Percentiles rank a stretch among this genome's conserved stretches.
phyloP scores from a whole-genome alignment of 352 stramenopile species.

The Globisporangium orthogonon region DNA sequence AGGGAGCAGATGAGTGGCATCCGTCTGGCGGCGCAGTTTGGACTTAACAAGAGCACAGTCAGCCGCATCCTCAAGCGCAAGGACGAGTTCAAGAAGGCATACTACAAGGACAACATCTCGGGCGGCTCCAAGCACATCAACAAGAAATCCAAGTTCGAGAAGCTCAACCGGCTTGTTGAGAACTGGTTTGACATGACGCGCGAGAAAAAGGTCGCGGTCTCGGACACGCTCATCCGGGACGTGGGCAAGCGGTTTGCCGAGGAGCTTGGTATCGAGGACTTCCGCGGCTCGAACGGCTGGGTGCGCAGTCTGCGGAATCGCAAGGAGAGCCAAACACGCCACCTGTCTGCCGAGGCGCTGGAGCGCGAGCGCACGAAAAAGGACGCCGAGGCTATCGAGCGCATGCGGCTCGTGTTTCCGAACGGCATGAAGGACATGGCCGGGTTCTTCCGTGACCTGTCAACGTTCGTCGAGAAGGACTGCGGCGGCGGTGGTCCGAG shows the following conservation, averaged over 20 bases:
- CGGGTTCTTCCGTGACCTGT: conserved; percentile 70
- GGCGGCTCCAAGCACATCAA: conserved; percentile 83
- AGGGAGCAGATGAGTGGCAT: conserved; percentile 71
- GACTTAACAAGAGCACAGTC: conserved; percentile 78
- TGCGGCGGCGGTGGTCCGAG: conserved; percentile 14
- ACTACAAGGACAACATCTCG: conserved; percentile 83
- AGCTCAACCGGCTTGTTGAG: conserved; percentile 73
- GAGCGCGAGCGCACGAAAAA: conserved; percentile 60
- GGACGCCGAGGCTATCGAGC: conserved; percentile 66
- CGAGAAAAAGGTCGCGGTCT: conserved; percentile 60
- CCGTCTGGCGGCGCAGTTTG: conserved; percentile 63
- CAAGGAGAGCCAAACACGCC: conserved; percentile 56
- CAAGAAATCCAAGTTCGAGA: conserved; percentile 86
- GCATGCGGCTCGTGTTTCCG: conserved; percentile 59
- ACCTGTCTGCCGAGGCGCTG: conserved; percentile 46
- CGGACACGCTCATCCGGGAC: conserved; percentile 71
- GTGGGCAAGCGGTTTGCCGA: conserved; percentile 67
- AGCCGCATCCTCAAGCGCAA: conserved; percentile 84
- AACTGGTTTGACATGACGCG: conserved; percentile 82
- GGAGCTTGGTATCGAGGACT: conserved; percentile 68
- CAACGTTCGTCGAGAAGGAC: conserved; percentile 63
- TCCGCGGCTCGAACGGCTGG: conserved; percentile 76
- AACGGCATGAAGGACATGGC: conserved; percentile 70
- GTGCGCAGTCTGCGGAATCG: conserved; percentile 72
- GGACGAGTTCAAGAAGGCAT: conserved; percentile 83